phyloP scores from a whole-genome alignment of 2,329 filamentous ascomycete genomes.

The Paraphaeosphaeria minitans region DNA sequence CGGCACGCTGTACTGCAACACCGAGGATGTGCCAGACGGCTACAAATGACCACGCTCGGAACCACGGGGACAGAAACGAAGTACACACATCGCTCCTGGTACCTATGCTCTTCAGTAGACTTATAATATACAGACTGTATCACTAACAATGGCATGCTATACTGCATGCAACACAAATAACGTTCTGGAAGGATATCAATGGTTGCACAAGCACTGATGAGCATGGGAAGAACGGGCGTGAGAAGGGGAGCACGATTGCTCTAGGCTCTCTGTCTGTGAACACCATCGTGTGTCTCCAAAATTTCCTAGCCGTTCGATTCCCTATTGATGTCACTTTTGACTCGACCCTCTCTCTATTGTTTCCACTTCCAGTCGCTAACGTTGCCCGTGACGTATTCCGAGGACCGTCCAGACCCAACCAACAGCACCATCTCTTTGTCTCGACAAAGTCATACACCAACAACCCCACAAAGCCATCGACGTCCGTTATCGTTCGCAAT shows the following conservation, averaged over 20 bases:
- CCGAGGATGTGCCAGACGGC: too few relatives aligned
- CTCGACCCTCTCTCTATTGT: too few relatives aligned
- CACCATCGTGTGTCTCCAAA: background rate
- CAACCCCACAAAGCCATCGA: background rate
- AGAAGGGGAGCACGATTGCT: background rate
- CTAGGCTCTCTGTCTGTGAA: background rate
- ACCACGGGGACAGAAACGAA: background rate
- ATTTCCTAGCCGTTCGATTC: background rate
- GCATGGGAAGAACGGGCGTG: background rate
- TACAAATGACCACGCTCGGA: background rate
- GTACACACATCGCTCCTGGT: too few relatives aligned
- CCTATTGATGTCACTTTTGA: too few relatives aligned
- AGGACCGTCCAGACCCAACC: background rate
- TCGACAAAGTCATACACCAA: background rate
- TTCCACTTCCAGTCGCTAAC: too few relatives aligned
- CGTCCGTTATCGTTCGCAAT: background rate
- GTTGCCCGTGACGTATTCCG: too few relatives aligned
- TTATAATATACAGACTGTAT: background rate
- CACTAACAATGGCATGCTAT: background rate
- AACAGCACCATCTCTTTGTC: background rate
- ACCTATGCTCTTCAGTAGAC: background rate
- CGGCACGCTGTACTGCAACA: background rate
- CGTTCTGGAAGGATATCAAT: background rate
- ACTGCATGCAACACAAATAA: background rate
- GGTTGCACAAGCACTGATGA: background rate